phyloP scores from a whole-genome alignment of 441 rosid genomes.

The Hura crepitans region DNA sequence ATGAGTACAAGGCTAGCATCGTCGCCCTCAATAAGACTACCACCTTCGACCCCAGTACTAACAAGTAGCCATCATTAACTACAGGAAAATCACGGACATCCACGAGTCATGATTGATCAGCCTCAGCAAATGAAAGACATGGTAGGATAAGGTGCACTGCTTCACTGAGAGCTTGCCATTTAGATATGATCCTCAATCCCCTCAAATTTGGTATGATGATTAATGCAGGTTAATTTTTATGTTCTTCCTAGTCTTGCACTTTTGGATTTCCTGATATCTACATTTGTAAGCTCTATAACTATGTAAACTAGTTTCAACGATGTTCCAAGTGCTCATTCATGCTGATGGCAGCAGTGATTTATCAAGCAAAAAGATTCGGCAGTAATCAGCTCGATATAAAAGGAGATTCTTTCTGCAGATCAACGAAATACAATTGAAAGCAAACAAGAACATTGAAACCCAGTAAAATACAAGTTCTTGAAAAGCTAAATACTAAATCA shows the following conservation, averaged over 20 bases:
- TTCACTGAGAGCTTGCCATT: slow-evolving; percentile 8
- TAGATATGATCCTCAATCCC: background rate
- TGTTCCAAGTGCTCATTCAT: background rate
- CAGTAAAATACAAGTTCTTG: too few species aligned
- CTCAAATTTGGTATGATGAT: background rate
- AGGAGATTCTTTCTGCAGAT: too few species aligned
- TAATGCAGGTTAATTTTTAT: background rate
- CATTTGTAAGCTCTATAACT: background rate
- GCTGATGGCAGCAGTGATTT: background rate
- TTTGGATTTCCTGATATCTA: background rate
- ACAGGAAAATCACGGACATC: slow-evolving; percentile 14
- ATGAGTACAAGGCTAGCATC: slow-evolving; percentile 17
- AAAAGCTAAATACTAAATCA: too few species aligned
- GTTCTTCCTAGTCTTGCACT: background rate
- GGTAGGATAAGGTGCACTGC: slow-evolving; percentile 4
- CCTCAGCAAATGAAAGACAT: background rate
- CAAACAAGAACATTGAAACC: background rate
- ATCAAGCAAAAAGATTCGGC: background rate
- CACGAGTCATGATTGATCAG: background rate
- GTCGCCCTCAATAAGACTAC: slow-evolving; percentile 26
- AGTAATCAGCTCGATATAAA: background rate
- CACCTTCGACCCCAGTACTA: slow-evolving; percentile 26
- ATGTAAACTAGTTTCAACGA: background rate
- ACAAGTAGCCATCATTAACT: slow-evolving; percentile 14
- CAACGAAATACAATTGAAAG: background rate